Evolutionary conservation across 345 rosid species (phyloP).

Genomic region (Excoecaria agallocha): DNA sequence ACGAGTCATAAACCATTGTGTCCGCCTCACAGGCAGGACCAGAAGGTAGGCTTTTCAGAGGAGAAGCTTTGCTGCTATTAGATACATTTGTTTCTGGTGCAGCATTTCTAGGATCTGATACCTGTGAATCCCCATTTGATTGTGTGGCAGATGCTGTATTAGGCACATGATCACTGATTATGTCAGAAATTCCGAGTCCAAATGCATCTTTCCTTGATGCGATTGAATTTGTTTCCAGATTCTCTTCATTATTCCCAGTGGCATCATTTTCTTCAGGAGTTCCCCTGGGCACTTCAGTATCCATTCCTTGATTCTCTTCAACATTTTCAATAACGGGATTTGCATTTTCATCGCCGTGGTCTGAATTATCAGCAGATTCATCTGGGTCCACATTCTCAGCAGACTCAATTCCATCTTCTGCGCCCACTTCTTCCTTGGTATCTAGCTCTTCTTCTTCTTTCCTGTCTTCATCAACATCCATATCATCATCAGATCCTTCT

Average conservation of each 20-base stretch:
- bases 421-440: conserved; percentile 44
- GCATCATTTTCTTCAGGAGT: conserved; percentile 40
- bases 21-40: conserved; percentile 50
- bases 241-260: conserved; percentile 42
- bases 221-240: conserved; percentile 34
- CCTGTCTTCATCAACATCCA: conserved; percentile 39
- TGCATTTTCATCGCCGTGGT: conserved; percentile 32
- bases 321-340: conserved; percentile 29
- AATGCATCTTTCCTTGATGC: conserved; percentile 36
- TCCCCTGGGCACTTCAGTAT: conserved; percentile 38
- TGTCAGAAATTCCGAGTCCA: conserved; percentile 40
- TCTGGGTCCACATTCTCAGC: conserved; percentile 39
- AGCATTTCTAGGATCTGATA: conserved; percentile 42
- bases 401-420: conserved; percentile 44
- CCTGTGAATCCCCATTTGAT: conserved; percentile 42
- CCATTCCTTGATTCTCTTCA: conserved; percentile 45
- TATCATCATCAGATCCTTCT: conserved; percentile 45
- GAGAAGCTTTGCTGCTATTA: conserved; percentile 35
- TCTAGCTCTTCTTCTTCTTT: conserved; percentile 35
- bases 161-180: conserved; percentile 36
- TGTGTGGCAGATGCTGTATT: conserved; percentile 53
- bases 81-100: conserved; percentile 50
- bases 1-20: conserved; percentile 42
- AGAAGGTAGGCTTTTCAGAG: conserved; percentile 49
- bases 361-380: conserved; percentile 27